Conservation (phyloP, 2,329 filamentous ascomycete genomes). For the Pyricularia sp. region DNA sequence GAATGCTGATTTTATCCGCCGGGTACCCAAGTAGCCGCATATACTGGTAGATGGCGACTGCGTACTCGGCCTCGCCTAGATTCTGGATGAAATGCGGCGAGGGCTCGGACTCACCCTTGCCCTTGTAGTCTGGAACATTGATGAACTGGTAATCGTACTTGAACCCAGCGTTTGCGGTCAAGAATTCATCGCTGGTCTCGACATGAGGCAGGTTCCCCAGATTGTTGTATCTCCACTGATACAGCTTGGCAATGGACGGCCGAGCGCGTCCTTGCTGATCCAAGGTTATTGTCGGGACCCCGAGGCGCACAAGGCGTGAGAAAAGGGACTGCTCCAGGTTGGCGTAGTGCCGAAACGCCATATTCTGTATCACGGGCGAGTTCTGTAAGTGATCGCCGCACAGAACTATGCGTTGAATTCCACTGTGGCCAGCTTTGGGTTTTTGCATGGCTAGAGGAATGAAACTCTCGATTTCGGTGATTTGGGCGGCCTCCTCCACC, state of each 20-base stretch:
- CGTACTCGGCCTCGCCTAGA: constrained; percentile 90
- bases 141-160: constrained; percentile 94
- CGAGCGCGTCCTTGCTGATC: constrained; percentile 90
- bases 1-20: constrained; percentile 67
- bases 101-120: constrained; percentile 75
- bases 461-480: constrained; percentile 95
- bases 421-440: constrained; percentile 56
- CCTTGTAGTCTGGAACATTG: constrained; percentile 87
- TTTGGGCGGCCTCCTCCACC: constrained; percentile 97
- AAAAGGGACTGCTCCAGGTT: constrained; percentile 96
- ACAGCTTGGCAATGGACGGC: constrained; percentile 74
- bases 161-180: constrained; percentile 79
- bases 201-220: constrained; percentile 71
- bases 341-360: constrained; percentile 87
- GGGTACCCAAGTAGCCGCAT: constrained; percentile 95
- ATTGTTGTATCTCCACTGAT: constrained; percentile 81
- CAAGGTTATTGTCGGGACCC: constrained; percentile 79
- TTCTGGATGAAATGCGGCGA: constrained; percentile 95
- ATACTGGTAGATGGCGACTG: constrained; percentile 89
- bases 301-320: constrained; percentile 75
- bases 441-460: constrained; percentile 90
- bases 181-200: constrained; percentile 55
- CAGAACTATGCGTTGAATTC: constrained; percentile 76
- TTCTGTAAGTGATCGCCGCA: constrained; percentile 96
- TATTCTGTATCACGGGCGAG: constrained; percentile 86